Evolutionary conservation across 208 protist species (phyloP).

Genomic region (Crithidia thermophila): DNA sequence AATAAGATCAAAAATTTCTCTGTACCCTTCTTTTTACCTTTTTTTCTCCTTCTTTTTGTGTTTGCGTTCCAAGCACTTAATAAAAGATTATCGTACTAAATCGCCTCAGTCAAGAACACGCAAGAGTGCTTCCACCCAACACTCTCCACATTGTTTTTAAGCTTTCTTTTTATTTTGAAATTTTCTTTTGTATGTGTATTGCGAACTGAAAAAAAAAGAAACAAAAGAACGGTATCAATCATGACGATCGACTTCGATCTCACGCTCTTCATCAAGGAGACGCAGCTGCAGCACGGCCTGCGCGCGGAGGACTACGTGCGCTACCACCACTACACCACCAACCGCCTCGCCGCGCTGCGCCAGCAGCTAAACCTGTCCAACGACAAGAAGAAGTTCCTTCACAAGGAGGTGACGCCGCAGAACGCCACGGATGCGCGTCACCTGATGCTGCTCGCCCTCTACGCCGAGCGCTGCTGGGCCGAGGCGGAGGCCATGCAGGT

Average conservation of each 20-base stretch:
- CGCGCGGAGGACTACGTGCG: slow-evolving; percentile 81
- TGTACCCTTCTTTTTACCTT: slow-evolving; percentile 10
- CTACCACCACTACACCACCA: slow-evolving; percentile 83
- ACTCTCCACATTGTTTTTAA: too few species aligned
- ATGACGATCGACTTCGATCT: slow-evolving; percentile 76
- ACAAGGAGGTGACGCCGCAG: slow-evolving; percentile 67
- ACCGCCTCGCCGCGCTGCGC: slow-evolving; percentile 76
- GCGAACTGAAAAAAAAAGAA: slow-evolving; percentile 14
- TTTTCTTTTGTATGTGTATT: background rate
- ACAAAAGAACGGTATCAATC: background rate
- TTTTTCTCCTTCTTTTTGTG: background rate
- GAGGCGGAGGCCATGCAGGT: slow-evolving; percentile 69
- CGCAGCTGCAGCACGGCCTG: slow-evolving; percentile 87
- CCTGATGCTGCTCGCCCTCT: slow-evolving; percentile 79
- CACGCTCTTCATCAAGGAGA: slow-evolving; percentile 79
- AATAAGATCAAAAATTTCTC: background rate
- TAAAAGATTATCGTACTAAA: slow-evolving; percentile 8
- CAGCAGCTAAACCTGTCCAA: slow-evolving; percentile 75
- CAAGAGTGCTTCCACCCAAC: background rate
- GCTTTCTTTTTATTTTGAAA: slow-evolving; percentile 15
- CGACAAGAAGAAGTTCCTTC: slow-evolving; percentile 80
- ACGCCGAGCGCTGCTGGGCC: slow-evolving; percentile 87
- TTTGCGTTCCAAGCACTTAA: background rate
- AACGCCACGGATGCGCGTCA: slow-evolving; percentile 69
- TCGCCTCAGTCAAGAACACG: background rate